Conservation (phyloP, 176 grass and related monocot genomes). For the Thalia dealbata region DNA sequence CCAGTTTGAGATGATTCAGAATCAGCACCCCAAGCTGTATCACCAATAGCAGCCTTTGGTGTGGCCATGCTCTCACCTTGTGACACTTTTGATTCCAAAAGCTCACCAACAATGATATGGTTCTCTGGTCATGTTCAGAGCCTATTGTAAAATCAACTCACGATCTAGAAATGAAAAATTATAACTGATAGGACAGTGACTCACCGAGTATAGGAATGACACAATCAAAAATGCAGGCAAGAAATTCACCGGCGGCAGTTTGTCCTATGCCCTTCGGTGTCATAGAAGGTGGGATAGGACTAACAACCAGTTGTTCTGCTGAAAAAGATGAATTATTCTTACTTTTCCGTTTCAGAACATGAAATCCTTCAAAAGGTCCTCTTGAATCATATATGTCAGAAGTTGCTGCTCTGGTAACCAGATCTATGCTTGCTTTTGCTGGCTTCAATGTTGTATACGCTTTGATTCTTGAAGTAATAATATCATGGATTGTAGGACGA, state of each 20-base stretch:
- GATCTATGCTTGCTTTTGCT: conserved; percentile 37
- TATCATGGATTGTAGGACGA: conserved; percentile 76
- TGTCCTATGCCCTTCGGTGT: conserved; percentile 72
- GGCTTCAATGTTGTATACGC: conserved; percentile 28
- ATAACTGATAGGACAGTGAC: conserved; percentile 23
- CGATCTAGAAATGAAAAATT: conserved; percentile 5
- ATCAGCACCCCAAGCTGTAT: conserved; percentile 64
- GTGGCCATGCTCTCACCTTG: conserved; percentile 48
- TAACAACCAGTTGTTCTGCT: conserved; percentile 54
- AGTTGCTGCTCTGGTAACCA: conserved; percentile 28
- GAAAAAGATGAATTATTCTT: conserved; percentile 46
- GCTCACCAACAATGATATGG: conserved; percentile 84
- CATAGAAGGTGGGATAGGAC: conserved; percentile 75
- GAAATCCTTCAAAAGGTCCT: conserved; percentile 31
- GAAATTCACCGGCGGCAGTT: conserved; percentile 52
- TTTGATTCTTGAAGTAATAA: conserved; percentile 83
- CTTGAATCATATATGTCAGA: conserved; percentile 34
- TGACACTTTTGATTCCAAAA: conserved; percentile 79
- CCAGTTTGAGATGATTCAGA: conserved; percentile 93
- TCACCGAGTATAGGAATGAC: conserved; percentile 75
- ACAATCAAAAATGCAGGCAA: conserved; percentile 58
- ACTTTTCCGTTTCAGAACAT: conserved; percentile 55
- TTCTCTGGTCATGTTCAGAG: conserved; percentile 48
- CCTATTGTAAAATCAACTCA: conserved; percentile 18
- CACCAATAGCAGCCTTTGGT: conserved; percentile 42